phyloP scores from a whole-genome alignment of 257 asterid species.

The Scutellaria baicalensis region DNA sequence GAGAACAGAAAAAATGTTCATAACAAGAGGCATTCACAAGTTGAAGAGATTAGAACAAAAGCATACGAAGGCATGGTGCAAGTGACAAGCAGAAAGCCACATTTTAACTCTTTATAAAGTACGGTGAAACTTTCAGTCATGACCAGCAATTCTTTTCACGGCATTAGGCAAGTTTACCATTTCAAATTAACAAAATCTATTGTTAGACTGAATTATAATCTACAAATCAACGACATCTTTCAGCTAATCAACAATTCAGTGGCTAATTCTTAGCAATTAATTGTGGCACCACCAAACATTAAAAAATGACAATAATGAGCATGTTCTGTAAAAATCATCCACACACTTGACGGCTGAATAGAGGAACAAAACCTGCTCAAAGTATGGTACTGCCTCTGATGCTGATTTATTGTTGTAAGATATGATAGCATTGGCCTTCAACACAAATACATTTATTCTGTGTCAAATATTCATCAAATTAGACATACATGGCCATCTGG shows the following conservation, averaged over 20 bases:
- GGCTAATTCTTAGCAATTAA: neutral
- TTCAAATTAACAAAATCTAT: neutral
- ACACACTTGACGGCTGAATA: neutral
- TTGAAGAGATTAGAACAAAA: neutral
- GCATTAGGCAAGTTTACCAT: neutral
- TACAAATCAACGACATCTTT: neutral
- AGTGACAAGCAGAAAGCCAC: neutral
- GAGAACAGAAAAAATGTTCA: neutral
- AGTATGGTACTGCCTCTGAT: slow-evolving; percentile 93
- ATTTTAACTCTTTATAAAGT: neutral
- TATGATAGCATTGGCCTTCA: slow-evolving; percentile 89
- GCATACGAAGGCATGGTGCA: neutral
- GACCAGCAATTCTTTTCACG: neutral
- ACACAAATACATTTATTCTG: slow-evolving; percentile 22
- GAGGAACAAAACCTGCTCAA: slow-evolving; percentile 66
- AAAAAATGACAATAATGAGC: neutral
- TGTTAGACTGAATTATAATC: neutral
- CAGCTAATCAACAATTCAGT: neutral
- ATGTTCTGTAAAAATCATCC: neutral
- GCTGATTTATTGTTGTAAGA: slow-evolving; percentile 96
- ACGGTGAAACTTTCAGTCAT: neutral
- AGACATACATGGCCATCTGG: slow-evolving; percentile 27
- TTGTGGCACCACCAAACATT: neutral
- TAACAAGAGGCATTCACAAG: neutral
- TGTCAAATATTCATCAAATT: slow-evolving; percentile 32